These are phyloP conservation scores for Pestalotiopsis sp. DNA, from an alignment of 2,329 filamentous ascomycete species.

Conservation along the genomic window DNA sequence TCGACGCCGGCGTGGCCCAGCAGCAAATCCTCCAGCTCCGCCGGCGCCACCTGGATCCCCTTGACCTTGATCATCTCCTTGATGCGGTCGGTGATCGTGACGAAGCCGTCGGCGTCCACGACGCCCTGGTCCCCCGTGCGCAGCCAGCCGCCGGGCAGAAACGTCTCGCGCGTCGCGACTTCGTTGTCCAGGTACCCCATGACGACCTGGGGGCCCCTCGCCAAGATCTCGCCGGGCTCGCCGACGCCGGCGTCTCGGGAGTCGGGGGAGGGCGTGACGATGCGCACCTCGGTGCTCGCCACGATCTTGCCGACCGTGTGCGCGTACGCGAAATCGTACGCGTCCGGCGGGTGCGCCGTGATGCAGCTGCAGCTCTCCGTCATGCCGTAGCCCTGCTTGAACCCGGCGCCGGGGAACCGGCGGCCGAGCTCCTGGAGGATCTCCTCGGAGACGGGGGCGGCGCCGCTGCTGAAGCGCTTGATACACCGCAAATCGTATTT, in stretches of 20 bases:
- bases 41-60: constrained; percentile 63
- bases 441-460: constrained; percentile 60
- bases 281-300: constrained; percentile 61
- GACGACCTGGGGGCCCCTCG: constrained; percentile 48
- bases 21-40: constrained; percentile 66
- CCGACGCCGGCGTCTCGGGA: constrained; percentile 48
- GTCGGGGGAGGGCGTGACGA: constrained; percentile 40
- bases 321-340: constrained; percentile 60
- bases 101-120: constrained; percentile 57
- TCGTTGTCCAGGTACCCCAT: constrained; percentile 52
- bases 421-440: constrained; percentile 58
- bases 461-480: constrained; percentile 60
- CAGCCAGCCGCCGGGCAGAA: constrained; percentile 39
- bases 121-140: constrained; percentile 61
- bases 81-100: constrained; percentile 63
- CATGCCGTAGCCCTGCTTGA: constrained; percentile 72
- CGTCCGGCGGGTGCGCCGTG: constrained; percentile 59
- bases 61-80: constrained; percentile 74
- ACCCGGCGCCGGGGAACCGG: constrained; percentile 61
- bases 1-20: constrained; percentile 59
- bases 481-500: constrained; percentile 61
- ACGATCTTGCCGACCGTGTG: constrained; percentile 59
- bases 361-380: constrained; percentile 68
- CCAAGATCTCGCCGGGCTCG: constrained; percentile 53
- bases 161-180: constrained; percentile 38